Evolutionary conservation across 2,329 filamentous ascomycete species (phyloP).

Genomic region (Mycosphaerella sp.): DNA sequence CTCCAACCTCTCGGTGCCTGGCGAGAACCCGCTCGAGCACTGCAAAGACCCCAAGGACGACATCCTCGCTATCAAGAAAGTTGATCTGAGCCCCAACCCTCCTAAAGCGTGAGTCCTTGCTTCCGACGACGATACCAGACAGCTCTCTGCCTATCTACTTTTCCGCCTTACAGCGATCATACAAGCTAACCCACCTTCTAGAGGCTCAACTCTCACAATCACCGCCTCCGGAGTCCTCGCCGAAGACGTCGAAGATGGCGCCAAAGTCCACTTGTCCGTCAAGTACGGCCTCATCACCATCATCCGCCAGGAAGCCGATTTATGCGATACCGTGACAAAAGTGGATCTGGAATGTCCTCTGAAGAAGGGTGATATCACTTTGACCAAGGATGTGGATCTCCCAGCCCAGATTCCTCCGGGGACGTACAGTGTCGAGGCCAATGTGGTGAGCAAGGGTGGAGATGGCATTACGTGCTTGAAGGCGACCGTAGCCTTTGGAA

Average conservation of each 20-base stretch:
- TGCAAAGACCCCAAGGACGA: slow-evolving; percentile 65
- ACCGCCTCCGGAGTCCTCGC: slow-evolving; percentile 68
- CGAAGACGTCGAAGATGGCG: slow-evolving; percentile 66
- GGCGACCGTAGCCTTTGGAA: slow-evolving; percentile 60
- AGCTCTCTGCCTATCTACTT: slow-evolving; percentile 2
- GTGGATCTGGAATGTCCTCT: slow-evolving; percentile 87
- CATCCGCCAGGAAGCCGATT: slow-evolving; percentile 70
- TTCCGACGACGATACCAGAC: neutral
- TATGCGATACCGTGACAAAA: slow-evolving; percentile 84
- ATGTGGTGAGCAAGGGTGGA: slow-evolving; percentile 69
- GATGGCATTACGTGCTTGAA: slow-evolving; percentile 80
- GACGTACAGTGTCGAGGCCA: slow-evolving; percentile 80
- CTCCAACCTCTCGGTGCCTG: slow-evolving; percentile 61
- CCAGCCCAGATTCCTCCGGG: slow-evolving; percentile 84
- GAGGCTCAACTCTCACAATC: slow-evolving; percentile 72
- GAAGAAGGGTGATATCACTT: slow-evolving; percentile 62
- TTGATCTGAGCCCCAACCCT: slow-evolving; percentile 80
- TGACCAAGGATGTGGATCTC: slow-evolving; percentile 77
- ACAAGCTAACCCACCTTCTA: slow-evolving; percentile 35
- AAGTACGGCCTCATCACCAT: slow-evolving; percentile 93
- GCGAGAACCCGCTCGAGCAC: slow-evolving; percentile 77
- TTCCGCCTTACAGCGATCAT: slow-evolving; percentile 1
- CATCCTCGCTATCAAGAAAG: slow-evolving; percentile 67
- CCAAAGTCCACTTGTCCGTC: slow-evolving; percentile 75
- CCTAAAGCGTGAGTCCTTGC: slow-evolving; percentile 60